Base-by-base conservation (phyloP, 495 filamentous ascomycete genomes). In the Parmelia sp. region DNA sequence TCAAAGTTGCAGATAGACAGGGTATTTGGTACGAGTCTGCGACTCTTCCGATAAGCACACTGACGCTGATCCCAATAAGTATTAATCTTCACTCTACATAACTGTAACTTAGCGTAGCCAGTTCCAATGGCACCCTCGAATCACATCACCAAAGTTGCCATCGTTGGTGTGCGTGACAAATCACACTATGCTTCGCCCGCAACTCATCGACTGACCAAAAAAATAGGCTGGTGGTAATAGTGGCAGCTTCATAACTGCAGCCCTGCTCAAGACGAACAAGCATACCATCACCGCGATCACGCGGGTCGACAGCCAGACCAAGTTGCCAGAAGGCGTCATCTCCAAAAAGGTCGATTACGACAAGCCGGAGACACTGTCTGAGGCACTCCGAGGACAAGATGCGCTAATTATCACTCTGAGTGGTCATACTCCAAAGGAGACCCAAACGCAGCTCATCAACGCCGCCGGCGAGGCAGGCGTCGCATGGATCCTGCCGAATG, bases 381-480 rank as follows among this genome's bases (percentile, higher is more conserved):
- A 68, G 14, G 81, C 80, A 5, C 77, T 85, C 14, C 66, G 71
- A 65, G 80, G 75, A 65, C 80, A 84, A 66, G 77, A 86, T 39
- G 78, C 75, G 44, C 74, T 89, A 25, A 74, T 89, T 67, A 86
- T 88, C 69, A 85, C 83, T 8, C 66, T 89, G 61, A 55, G 62
- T 29, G 73, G 74, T 8, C 62, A 29, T 1, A 76, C 77, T 1
- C 73, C 80, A 0, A 66, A 64, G 7, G 76, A 78, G 5, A 75
- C 71, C 3, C 77, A 85, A 25, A 57, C 55, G 39, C 73, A 78
- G 60, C 75, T 90, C 58, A 71, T 87, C 65, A 66, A 77, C 6
- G 86, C 86, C 0, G 88, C 88, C 3, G 83, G 76, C 8, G 75
- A 81, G 57, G 87, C 88, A 0, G 79, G 79, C 9, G 83, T 90